These are phyloP conservation scores for Ascochyta clinopodiicola DNA, from an alignment of 2,329 filamentous ascomycete genomes.

Conservation along the genomic window DNA sequence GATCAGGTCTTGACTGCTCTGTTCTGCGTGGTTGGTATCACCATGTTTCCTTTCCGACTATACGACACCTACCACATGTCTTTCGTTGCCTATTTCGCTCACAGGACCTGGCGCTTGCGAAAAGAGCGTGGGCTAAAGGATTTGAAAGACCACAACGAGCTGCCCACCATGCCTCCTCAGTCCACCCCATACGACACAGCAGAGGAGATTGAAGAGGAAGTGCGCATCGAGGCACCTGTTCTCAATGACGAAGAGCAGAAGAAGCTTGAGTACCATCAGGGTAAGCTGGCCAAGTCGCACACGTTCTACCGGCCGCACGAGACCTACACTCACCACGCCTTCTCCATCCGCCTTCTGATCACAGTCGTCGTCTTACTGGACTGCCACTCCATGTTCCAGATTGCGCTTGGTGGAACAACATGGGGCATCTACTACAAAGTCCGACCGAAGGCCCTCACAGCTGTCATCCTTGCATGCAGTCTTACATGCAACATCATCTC, in stretches of 20 bases:
- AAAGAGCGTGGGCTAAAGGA: slow-evolving; percentile 66
- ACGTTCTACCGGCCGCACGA: slow-evolving; percentile 91
- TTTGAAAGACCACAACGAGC: slow-evolving; percentile 71
- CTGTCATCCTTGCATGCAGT: slow-evolving; percentile 78
- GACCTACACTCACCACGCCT: slow-evolving; percentile 81
- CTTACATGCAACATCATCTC: slow-evolving; percentile 79
- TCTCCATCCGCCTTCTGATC: slow-evolving; percentile 75
- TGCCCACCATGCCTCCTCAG: slow-evolving; percentile 58
- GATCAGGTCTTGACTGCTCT: slow-evolving; percentile 67
- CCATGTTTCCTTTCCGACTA: slow-evolving; percentile 72
- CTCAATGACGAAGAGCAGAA: slow-evolving; percentile 69
- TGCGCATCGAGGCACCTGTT: slow-evolving; percentile 60
- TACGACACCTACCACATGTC: slow-evolving; percentile 89
- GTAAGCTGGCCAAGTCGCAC: slow-evolving; percentile 80
- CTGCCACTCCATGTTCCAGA: slow-evolving; percentile 79
- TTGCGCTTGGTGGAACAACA: slow-evolving; percentile 77
- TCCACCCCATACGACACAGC: slow-evolving; percentile 51
- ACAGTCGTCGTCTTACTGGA: slow-evolving; percentile 79
- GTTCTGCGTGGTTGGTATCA: slow-evolving; percentile 68
- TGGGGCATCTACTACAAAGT: slow-evolving; percentile 77
- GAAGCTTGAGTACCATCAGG: slow-evolving; percentile 75
- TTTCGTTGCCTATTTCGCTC: slow-evolving; percentile 75
- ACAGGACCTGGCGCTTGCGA: slow-evolving; percentile 69
- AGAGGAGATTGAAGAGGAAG: slow-evolving; percentile 29
- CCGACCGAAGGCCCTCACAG: slow-evolving; percentile 77